Base-by-base conservation (phyloP, 2,329 filamentous ascomycete genomes). In the Trichoderma lentiforme region DNA sequence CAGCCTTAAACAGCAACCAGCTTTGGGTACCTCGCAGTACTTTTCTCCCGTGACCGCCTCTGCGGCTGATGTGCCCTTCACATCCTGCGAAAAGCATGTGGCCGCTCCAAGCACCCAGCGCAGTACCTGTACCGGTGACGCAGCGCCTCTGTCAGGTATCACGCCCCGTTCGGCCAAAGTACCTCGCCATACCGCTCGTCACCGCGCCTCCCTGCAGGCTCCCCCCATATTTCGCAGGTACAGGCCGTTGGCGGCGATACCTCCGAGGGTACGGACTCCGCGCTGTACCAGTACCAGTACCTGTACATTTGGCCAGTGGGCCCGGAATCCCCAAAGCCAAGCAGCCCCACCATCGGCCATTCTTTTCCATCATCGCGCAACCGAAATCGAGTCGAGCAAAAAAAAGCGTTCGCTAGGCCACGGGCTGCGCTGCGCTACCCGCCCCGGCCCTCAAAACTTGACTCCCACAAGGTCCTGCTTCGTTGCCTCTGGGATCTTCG, bases 351-450 rank as follows among this genome's bases (percentile, higher is more conserved):
- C 28, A 71, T 28, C 69, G 69, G 69, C 69, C 57, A 30, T 62
- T 58, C 51, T 58, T 43, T 65, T 57, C 43, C 53, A 57, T 58
- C 69, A 51, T 61, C 67, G 67, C 67, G 67, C 57, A 53, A 69
- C 65, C 65, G 36, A 60, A n/a, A 28, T 53, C 36, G 56, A 47
- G 28, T 56, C n/a, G 30, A 53, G 36, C 39, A 30, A 70, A 58
- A 63, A 69, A 69, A 61, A 43, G 43, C 43, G 24, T 36, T 64
- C 58, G 47, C 60, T 71, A 28, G 66, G 66, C 68, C 58, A 63
- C 68, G 43, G 68, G 68, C 68, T 57, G 58, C 68, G 68, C 68
- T 70, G 36, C 47, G 66, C 66, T 70, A 61, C 60, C 68, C 68
- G 60, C 58, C 65, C 68, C 26, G 68, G 68, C 60, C 68, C 47